These are phyloP conservation scores for Chaetomium globosum DNA, from an alignment of 2,329 filamentous ascomycete genomes.

Conservation along the genomic window DNA sequence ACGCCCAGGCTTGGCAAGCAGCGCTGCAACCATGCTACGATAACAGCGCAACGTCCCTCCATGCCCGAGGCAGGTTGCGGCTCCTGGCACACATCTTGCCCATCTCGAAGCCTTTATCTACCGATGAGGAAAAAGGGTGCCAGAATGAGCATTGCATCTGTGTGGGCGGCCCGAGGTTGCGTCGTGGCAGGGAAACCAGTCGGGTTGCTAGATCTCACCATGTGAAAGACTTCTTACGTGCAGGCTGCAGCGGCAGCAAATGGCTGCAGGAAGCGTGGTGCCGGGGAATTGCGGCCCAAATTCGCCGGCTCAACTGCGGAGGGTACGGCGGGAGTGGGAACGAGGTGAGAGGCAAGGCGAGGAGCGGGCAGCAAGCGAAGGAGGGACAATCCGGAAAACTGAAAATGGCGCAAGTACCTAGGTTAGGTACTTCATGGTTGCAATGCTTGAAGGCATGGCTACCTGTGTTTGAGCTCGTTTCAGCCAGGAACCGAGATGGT, in stretches of 20 bases:
- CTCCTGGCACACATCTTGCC: neutral
- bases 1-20: neutral
- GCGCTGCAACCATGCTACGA: neutral
- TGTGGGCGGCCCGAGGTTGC: conserved; percentile 18
- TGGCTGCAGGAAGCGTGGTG: conserved; percentile 11
- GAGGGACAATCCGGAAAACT: neutral
- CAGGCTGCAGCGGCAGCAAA: conserved; percentile 27
- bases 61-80: neutral
- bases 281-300: conserved; percentile 37
- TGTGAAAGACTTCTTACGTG: conserved; percentile 21
- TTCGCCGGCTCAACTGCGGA: conserved; percentile 31
- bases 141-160: neutral
- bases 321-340: conserved; percentile 21
- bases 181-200: conserved; percentile 28
- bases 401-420: conserved; percentile 27
- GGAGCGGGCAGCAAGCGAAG: neutral
- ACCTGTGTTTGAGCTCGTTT: neutral
- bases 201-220: conserved; percentile 28
- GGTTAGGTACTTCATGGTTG: neutral
- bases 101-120: neutral
- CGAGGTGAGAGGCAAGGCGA: conserved; percentile 19
- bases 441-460: neutral
- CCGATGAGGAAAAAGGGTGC: neutral
- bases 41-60: neutral
- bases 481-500: neutral